Conservation (phyloP, 2,329 filamentous ascomycete species). For the Cytospora piceae region DNA sequence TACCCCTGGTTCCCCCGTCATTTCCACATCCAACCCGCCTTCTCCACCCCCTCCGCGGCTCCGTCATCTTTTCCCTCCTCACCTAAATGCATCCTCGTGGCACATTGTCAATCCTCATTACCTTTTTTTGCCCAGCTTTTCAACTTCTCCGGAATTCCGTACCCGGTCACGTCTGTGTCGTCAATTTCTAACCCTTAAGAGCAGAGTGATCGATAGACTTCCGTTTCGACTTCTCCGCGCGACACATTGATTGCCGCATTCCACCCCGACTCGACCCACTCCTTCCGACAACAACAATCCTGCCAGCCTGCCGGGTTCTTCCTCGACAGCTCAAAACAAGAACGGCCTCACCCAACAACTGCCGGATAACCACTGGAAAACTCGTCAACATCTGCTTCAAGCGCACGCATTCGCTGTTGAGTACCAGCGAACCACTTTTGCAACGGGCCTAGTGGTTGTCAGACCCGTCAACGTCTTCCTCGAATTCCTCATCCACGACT, state of each 20-base stretch:
- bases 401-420: not conserved
- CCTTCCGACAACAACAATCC: conserved; percentile 18
- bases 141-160: conserved; percentile 6
- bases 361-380: not conserved
- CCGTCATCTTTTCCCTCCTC: conserved; percentile 25
- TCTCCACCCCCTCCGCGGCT: conserved; percentile 24
- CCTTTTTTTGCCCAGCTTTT: conserved; percentile 18
- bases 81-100: conserved; percentile 18
- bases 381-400: conserved; percentile 1
- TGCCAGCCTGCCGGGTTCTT: conserved; percentile 18
- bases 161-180: conserved; percentile 12
- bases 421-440: conserved; percentile 9
- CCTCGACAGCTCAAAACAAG: conserved; percentile 17
- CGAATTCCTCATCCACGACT: conserved; percentile 4
- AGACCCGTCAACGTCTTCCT: conserved; percentile 13
- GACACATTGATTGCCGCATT: conserved; percentile 24
- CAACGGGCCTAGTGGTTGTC: conserved; percentile 19
- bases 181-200: conserved; percentile 18
- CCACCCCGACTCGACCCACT: conserved; percentile 20
- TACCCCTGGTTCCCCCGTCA: conserved; percentile 27
- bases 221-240: conserved; percentile 15
- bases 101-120: conserved; percentile 27
- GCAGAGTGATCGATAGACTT: conserved; percentile 26
- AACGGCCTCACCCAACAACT: conserved; percentile 9
- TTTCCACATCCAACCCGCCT: conserved; percentile 24